Evolutionary conservation across 768 basidiomycete genomes (phyloP).

Genomic region (Tylopilus vinaceipallidus): DNA sequence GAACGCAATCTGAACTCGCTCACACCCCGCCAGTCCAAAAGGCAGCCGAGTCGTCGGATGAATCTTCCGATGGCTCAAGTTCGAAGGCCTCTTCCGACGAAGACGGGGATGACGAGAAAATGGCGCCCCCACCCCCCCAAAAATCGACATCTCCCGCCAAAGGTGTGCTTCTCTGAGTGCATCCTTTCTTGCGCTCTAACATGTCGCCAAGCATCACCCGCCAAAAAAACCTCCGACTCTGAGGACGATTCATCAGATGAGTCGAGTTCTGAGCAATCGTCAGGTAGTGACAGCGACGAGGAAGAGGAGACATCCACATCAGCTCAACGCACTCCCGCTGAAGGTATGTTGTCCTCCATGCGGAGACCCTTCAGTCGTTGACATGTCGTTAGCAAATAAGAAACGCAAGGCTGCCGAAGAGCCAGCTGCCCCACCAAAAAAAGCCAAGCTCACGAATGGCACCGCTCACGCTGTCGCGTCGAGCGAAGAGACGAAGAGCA

Average conservation of each 20-base stretch:
- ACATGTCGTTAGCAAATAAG: constrained; percentile 29
- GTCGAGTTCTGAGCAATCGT: constrained; percentile 13
- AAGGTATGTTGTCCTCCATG: constrained; percentile 33
- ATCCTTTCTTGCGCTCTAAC: background rate
- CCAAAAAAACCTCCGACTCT: background rate
- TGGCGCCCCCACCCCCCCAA: constrained; percentile 40
- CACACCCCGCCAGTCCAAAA: background rate
- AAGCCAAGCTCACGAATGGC: constrained; percentile 71
- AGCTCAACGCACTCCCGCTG: constrained; percentile 44
- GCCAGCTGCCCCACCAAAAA: constrained; percentile 65
- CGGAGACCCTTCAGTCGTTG: background rate
- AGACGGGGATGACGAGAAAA: background rate
- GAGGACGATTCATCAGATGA: constrained; percentile 2
- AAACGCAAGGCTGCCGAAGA: constrained; percentile 84
- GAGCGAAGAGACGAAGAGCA: constrained; percentile 54
- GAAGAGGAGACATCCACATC: constrained; percentile 20
- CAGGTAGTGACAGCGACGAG: constrained; percentile 10
- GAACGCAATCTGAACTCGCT: background rate
- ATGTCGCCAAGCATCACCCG: background rate
- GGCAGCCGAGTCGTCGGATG: background rate
- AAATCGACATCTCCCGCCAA: constrained; percentile 32
- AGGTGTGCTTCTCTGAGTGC: too few relatives aligned
- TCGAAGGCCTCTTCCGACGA: constrained; percentile 5
- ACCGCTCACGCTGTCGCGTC: constrained; percentile 35
- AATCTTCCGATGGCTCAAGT: background rate